Evolutionary conservation across 306 rosid species (phyloP).

Genomic region (Glycyrrhiza uralensis): DNA sequence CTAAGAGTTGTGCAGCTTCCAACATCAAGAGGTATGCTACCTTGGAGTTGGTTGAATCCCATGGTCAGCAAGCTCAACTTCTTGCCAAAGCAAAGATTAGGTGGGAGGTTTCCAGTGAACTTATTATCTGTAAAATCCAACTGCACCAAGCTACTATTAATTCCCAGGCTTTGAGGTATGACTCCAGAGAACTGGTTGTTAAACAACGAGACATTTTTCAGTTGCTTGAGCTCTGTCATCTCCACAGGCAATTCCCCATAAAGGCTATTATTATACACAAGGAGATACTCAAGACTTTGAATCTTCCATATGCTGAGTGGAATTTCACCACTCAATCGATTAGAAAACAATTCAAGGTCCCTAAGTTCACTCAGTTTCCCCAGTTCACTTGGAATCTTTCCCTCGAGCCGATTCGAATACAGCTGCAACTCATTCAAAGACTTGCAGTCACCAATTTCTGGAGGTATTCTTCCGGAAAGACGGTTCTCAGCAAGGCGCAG

Average conservation of each 20-base stretch:
- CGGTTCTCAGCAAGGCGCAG: slow-evolving; percentile 52
- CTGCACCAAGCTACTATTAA: slow-evolving; percentile 54
- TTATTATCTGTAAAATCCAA: slow-evolving; percentile 62
- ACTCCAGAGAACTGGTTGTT: slow-evolving; percentile 70
- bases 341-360: slow-evolving; percentile 53
- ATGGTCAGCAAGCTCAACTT: slow-evolving; percentile 36
- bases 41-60: slow-evolving; percentile 64
- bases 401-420: slow-evolving; percentile 63
- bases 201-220: slow-evolving; percentile 58
- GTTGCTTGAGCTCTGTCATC: slow-evolving; percentile 63
- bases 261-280: slow-evolving; percentile 63
- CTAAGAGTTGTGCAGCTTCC: slow-evolving; percentile 65
- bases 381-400: slow-evolving; percentile 65
- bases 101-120: slow-evolving; percentile 69
- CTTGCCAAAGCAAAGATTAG: slow-evolving; percentile 70
- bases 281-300: slow-evolving; percentile 50
- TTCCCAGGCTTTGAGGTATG: slow-evolving; percentile 74
- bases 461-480: slow-evolving; percentile 68
- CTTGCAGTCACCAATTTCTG: slow-evolving; percentile 61
- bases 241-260: slow-evolving; percentile 68
- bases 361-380: slow-evolving; percentile 51
- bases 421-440: slow-evolving; percentile 48
- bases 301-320: slow-evolving; percentile 86
- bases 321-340: slow-evolving; percentile 64
- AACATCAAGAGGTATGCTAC: slow-evolving; percentile 56